Percentiles rank a stretch among this genome's conserved stretches.
These are phyloP conservation scores for Pistacia vera DNA, from an alignment of 345 rosid species.

Conservation along the genomic window DNA sequence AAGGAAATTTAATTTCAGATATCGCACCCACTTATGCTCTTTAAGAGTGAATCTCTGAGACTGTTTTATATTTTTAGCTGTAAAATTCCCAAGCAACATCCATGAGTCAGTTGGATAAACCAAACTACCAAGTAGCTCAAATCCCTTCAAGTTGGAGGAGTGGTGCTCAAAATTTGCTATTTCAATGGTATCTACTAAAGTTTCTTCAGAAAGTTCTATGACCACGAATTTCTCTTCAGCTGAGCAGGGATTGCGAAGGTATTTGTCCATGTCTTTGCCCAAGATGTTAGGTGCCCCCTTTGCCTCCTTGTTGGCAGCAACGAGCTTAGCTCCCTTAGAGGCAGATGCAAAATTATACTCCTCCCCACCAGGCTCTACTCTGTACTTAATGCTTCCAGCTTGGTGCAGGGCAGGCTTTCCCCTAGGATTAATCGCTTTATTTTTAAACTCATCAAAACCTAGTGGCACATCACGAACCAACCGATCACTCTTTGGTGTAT, in stretches of 20 bases:
- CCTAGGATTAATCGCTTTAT: constrained; percentile 40
- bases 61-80: constrained; percentile 52
- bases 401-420: constrained; percentile 38
- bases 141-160: constrained; percentile 53
- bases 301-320: constrained; percentile 58
- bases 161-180: constrained; percentile 62
- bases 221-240: constrained; percentile 56
- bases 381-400: constrained; percentile 42
- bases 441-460: constrained; percentile 52
- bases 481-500: constrained; percentile 27
- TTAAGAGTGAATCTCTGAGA: constrained; percentile 46
- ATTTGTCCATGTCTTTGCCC: constrained; percentile 57
- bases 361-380: constrained; percentile 52
- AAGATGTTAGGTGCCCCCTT: constrained; percentile 56
- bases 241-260: constrained; percentile 62
- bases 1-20: constrained; percentile 45
- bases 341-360: constrained; percentile 62
- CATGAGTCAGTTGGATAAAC: constrained; percentile 58
- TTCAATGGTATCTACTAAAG: constrained; percentile 49
- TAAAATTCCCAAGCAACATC: constrained; percentile 51
- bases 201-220: constrained; percentile 60
- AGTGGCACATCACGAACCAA: constrained; percentile 36
- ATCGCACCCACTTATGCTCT: constrained; percentile 53
- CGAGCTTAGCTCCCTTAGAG: constrained; percentile 56
- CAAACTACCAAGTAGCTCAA: constrained; percentile 54